These are phyloP conservation scores for Panicum hallii DNA, from an alignment of 202 grass and related monocot species.

Conservation along the genomic window DNA sequence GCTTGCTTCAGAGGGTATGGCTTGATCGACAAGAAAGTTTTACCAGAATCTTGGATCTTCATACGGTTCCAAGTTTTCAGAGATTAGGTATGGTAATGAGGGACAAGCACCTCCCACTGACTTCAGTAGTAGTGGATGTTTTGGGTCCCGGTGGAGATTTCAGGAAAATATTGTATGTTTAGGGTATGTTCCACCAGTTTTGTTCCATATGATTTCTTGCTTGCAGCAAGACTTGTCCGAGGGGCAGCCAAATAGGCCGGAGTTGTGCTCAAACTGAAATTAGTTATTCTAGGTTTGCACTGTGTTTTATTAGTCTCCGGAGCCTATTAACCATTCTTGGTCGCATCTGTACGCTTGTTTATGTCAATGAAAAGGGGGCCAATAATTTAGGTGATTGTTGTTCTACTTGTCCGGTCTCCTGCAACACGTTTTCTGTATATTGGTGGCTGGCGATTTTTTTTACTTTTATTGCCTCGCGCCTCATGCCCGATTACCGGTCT, in stretches of 20 bases:
- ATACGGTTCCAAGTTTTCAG: not conserved
- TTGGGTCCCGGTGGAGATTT: not conserved
- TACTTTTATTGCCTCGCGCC: not conserved
- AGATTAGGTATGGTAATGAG: conserved; percentile 22
- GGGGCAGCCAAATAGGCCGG: not conserved
- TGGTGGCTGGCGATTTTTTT: not conserved
- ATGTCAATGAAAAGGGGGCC: not conserved
- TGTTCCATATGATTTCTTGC: not conserved
- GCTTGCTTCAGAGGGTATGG: conserved; percentile 59
- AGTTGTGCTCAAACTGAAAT: conserved; percentile 9
- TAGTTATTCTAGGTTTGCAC: not conserved
- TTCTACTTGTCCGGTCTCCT: not conserved
- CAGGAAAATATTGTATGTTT: not conserved
- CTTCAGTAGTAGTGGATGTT: not conserved
- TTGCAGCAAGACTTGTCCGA: not conserved
- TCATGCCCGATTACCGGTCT: not conserved
- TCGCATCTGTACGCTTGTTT: conserved; percentile 21
- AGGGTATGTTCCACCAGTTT: conserved; percentile 25
- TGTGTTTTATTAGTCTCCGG: not conserved
- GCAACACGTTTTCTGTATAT: not conserved
- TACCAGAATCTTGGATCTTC: not conserved
- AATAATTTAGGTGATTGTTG: conserved; percentile 20
- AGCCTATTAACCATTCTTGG: not conserved
- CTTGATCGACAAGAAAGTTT: conserved; percentile 42
- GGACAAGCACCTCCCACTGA: conserved; percentile 9